Base-by-base conservation (phyloP, 257 asterid genomes). In the Gentiana straminea region DNA sequence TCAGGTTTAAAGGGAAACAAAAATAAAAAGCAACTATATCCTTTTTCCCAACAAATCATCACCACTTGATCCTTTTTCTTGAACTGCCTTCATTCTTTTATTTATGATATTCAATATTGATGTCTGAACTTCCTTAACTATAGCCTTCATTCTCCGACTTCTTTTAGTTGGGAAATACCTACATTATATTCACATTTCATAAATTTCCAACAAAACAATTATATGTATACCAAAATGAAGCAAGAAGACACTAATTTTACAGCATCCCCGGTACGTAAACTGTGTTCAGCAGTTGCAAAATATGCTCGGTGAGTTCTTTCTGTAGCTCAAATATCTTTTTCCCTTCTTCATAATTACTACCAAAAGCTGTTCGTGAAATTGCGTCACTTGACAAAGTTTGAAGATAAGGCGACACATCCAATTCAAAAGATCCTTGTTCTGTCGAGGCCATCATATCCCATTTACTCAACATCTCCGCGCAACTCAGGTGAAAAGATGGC, bases 161-260 rank as follows among this genome's bases (percentile, higher is more conserved):
- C 55, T 62, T 48, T 74, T 66, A 0, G 84, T 69, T 0, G 81
- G 79, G n/a, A 77, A 49, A 58, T 64, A 75, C 44, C 87, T 77
- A 55, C 1, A n/a, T n/a, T n/a, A n/a, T n/a, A n/a, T n/a, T n/a
- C n/a, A n/a, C n/a, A n/a, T n/a, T n/a, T n/a, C n/a, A n/a, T n/a
- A n/a, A n/a, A n/a, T n/a, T n/a, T n/a, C n/a, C n/a, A n/a, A n/a
- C n/a, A n/a, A n/a, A n/a, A n/a, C n/a, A n/a, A n/a, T n/a, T n/a
- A n/a, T n/a, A n/a, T n/a, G n/a, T n/a, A n/a, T n/a, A n/a, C n/a
- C n/a, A n/a, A n/a, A n/a, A n/a, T n/a, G n/a, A n/a, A n/a, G n/a
- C n/a, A n/a, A n/a, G n/a, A 13, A 51, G 1, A 13, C 32, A 15
- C 2, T 13, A 1, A 51, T 7, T 12, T 50, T 58, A 65, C 69